Conservation (phyloP, 352 stramenopile genomes). For the Pythium oligandrum region DNA sequence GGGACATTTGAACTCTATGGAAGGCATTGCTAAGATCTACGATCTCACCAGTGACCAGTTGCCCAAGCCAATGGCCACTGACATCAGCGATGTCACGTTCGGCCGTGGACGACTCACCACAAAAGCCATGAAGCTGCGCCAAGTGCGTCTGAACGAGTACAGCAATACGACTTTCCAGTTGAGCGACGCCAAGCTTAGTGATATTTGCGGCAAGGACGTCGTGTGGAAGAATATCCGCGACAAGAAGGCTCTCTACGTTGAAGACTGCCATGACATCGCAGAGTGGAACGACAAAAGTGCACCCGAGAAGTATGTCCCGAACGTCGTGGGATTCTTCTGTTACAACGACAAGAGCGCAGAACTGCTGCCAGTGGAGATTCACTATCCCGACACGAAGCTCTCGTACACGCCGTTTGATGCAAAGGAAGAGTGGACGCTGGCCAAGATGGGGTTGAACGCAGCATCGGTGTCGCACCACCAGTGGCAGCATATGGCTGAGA, state of each 20-base stretch:
- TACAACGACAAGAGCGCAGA: constrained; percentile 2
- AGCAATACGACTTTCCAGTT: neutral
- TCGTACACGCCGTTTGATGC: constrained; percentile 4
- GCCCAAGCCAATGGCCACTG: neutral
- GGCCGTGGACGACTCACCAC: neutral
- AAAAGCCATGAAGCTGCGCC: neutral
- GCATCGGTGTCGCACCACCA: constrained; percentile 7
- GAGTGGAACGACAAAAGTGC: constrained; percentile 3
- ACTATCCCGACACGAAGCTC: constrained; percentile 3
- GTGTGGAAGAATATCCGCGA: neutral
- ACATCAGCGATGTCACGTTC: neutral
- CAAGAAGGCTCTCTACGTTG: constrained; percentile 1
- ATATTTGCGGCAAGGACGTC: neutral
- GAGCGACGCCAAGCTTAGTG: neutral
- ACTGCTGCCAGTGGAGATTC: constrained; percentile 6
- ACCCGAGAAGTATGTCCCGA: constrained; percentile 4
- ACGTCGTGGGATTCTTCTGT: constrained; percentile 4
- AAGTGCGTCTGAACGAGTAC: neutral
- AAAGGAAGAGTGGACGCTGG: constrained; percentile 5
- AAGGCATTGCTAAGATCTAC: neutral
- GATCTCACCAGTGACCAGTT: neutral
- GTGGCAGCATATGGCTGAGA: constrained; percentile 4
- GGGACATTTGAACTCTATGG: neutral
- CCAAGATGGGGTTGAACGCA: constrained; percentile 8
- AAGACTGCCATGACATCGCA: constrained; percentile 1